Percentiles rank a stretch among this genome's conserved stretches.
Evolutionary conservation across 2,329 filamentous ascomycete species (phyloP).

Genomic region (Neopestalotiopsis sp.): DNA sequence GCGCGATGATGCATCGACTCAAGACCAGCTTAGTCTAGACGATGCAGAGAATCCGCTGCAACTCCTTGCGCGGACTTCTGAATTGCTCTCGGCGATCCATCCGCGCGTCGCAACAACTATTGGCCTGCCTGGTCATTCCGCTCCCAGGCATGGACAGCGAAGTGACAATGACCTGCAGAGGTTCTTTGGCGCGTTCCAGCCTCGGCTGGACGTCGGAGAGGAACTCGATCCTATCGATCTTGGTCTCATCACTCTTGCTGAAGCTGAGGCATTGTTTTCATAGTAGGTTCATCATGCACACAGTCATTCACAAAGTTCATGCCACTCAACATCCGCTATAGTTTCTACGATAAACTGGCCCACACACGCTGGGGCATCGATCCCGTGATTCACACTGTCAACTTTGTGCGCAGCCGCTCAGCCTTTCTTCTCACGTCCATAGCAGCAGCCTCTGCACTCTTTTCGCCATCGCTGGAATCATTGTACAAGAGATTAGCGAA

Average conservation of each 20-base stretch:
- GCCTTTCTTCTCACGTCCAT: conserved; percentile 76
- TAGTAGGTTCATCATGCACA: conserved; percentile 55
- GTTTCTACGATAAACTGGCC: conserved; percentile 72
- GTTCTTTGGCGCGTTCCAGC: conserved; percentile 71
- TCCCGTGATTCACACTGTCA: conserved; percentile 66
- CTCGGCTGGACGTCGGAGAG: conserved; percentile 65
- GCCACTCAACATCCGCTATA: conserved; percentile 34
- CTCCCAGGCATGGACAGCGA: conserved; percentile 21
- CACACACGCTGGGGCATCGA: conserved; percentile 79
- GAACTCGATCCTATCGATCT: conserved; percentile 73
- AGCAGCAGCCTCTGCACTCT: conserved; percentile 70
- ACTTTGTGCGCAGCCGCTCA: conserved; percentile 70
- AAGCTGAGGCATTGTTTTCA: conserved; percentile 66
- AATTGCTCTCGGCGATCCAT: conserved; percentile 52
- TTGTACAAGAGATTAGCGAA: conserved; percentile 69
- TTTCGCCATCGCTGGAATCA: conserved; percentile 66
- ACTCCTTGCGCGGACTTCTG: conserved; percentile 73
- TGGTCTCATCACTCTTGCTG: conserved; percentile 69
- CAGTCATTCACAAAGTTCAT: background rate
- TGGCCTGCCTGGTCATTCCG: conserved; percentile 21
- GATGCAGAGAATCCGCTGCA: conserved; percentile 79
- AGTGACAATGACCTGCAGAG: conserved; percentile 58
- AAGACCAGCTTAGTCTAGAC: conserved; percentile 56
- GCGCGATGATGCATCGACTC: conserved; percentile 30
- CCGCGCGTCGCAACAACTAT: conserved; percentile 28